Conservation (phyloP, 163 green algal species). For the Chlorella variabilis region DNA sequence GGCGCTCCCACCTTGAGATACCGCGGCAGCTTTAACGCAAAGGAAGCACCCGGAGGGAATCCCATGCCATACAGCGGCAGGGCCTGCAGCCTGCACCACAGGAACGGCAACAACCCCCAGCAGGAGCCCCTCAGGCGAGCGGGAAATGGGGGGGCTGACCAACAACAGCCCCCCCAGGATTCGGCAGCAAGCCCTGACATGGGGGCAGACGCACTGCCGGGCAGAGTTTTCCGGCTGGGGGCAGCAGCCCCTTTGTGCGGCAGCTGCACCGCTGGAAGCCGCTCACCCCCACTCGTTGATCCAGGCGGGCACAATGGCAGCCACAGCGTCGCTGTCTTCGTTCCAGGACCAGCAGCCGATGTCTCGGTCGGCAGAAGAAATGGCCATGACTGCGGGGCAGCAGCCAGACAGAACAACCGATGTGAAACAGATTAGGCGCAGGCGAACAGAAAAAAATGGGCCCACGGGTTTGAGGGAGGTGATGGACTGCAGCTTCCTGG, state of each 20-base stretch:
- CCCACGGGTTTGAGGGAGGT: not conserved
- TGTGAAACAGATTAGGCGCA: not conserved
- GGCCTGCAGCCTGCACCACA: not conserved
- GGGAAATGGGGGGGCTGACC: too few species aligned
- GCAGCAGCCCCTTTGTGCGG: not conserved
- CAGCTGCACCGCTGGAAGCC: not conserved
- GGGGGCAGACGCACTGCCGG: not conserved
- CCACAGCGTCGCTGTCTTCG: not conserved
- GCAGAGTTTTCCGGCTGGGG: not conserved
- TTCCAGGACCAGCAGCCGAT: conserved; percentile 29
- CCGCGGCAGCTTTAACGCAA: conserved; percentile 23
- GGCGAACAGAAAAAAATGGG: too few species aligned
- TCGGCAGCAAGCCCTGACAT: not conserved
- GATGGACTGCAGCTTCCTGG: too few species aligned
- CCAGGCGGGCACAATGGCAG: not conserved
- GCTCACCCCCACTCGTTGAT: conserved; percentile 26
- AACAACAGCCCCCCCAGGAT: too few species aligned
- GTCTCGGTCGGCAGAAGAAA: conserved; percentile 3
- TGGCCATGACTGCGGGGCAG: conserved; percentile 7
- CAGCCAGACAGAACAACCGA: too few species aligned
- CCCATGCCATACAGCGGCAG: conserved; percentile 24
- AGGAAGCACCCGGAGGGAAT: conserved; percentile 16
- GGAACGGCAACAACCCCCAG: too few species aligned
- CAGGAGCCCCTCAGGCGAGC: too few species aligned
- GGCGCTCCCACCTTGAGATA: conserved; percentile 1